A percentile compares a stretch with the other conserved stretches of the same genome.
Evolutionary conservation across 2,329 filamentous ascomycete genomes (phyloP).

Genomic region (Ambrosiella cleistominuta): DNA sequence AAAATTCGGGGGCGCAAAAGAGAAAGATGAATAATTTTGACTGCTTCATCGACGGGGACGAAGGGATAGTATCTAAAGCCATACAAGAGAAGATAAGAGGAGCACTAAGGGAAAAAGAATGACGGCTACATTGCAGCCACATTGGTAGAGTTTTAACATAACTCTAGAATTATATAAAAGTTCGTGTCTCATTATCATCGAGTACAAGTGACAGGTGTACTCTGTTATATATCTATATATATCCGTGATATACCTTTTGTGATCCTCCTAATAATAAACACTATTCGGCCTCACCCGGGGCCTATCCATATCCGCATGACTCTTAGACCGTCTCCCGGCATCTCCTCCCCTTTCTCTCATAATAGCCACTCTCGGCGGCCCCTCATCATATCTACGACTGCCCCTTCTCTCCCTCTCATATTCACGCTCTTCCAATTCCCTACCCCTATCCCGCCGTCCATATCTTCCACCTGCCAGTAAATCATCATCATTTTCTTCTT

Average conservation of each 20-base stretch:
- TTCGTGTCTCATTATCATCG: no score
- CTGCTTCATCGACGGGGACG: background rate
- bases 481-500: slow-evolving; percentile 3
- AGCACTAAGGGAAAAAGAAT: no score
- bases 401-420: slow-evolving; percentile 7
- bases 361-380: background rate
- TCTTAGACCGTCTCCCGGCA: slow-evolving; percentile 25
- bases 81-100: no score
- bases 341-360: background rate
- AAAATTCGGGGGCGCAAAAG: background rate
- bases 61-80: no score
- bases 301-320: slow-evolving; percentile 31
- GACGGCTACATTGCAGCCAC: no score
- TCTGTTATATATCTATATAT: no score
- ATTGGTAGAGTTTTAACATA: no score
- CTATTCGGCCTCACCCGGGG: slow-evolving; percentile 19
- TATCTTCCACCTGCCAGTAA: background rate
- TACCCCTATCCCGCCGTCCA: background rate
- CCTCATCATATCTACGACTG: slow-evolving; percentile 4
- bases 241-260: no score
- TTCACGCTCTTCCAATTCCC: slow-evolving; percentile 6
- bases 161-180: no score
- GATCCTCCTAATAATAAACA: slow-evolving; percentile 3
- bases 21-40: background rate
- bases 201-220: no score